Evolutionary conservation across 1,284 basidiomycete genomes (phyloP).

Genomic region (Heterobasidion occidentale): DNA sequence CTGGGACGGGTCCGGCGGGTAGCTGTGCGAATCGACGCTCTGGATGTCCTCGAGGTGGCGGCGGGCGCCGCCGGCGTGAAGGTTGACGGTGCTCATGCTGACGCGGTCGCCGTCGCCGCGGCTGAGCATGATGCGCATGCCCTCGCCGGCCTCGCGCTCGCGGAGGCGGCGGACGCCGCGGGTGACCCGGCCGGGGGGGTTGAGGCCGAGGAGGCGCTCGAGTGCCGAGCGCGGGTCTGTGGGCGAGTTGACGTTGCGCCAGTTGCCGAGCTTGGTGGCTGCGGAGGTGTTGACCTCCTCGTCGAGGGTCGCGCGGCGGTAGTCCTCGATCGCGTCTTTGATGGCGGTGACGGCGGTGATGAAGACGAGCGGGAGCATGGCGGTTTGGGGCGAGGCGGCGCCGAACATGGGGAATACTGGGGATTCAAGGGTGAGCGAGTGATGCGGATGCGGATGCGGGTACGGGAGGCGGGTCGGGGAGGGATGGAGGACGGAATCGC

Average conservation of each 20-base stretch:
- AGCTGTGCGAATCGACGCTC: slow-evolving; percentile 57
- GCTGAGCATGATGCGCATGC: slow-evolving; percentile 57
- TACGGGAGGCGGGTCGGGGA: not conserved
- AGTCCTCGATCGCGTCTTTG: slow-evolving; percentile 95
- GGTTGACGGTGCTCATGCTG: slow-evolving; percentile 35
- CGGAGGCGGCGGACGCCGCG: slow-evolving; percentile 83
- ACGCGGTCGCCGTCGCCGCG: slow-evolving; percentile 28
- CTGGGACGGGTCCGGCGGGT: slow-evolving; percentile 29
- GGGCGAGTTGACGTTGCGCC: slow-evolving; percentile 88
- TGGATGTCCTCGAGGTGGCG: slow-evolving; percentile 59
- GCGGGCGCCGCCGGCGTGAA: slow-evolving; percentile 33
- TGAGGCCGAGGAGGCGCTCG: slow-evolving; percentile 63
- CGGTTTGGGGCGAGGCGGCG: slow-evolving; percentile 76
- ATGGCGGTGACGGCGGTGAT: slow-evolving; percentile 87
- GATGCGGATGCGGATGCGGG: not conserved
- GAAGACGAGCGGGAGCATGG: slow-evolving; percentile 83
- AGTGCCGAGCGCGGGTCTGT: slow-evolving; percentile 70
- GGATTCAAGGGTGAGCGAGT: not conserved
- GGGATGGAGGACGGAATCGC: no score
- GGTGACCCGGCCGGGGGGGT: slow-evolving; percentile 67
- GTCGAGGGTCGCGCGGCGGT: slow-evolving; percentile 79
- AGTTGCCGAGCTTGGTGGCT: slow-evolving; percentile 78
- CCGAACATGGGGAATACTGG: slow-evolving; percentile 88
- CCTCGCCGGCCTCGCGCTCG: slow-evolving; percentile 69
- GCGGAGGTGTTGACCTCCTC: slow-evolving; percentile 91